Percentiles rank a stretch among this genome's conserved stretches.
Evolutionary conservation across 768 basidiomycete species (phyloP).

Genomic region (Pleurotus djamor): DNA sequence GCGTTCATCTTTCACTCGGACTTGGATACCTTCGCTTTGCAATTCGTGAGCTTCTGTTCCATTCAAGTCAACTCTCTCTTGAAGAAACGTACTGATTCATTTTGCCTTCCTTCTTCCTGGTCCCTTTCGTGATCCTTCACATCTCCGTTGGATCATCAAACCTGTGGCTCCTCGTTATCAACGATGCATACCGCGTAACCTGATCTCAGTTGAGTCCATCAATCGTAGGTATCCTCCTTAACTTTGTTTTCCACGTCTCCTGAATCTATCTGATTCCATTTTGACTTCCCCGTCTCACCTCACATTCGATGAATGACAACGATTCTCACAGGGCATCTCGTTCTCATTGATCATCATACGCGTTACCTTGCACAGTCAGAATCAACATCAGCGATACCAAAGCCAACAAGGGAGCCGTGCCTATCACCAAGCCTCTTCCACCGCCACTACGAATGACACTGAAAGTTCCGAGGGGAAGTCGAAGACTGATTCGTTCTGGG

Average conservation of each 20-base stretch:
- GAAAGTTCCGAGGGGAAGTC: too few species aligned
- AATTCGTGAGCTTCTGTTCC: neutral
- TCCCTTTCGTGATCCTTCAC: too few species aligned
- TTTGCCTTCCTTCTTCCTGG: too few species aligned
- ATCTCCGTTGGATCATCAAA: too few species aligned
- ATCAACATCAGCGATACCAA: too few species aligned
- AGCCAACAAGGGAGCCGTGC: too few species aligned
- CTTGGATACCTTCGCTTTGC: neutral
- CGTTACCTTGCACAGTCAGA: neutral
- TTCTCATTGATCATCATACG: neutral
- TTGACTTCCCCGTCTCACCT: too few species aligned
- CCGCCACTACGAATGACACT: too few species aligned
- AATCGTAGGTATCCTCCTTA: neutral
- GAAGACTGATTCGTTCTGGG: too few species aligned
- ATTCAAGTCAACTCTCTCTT: neutral
- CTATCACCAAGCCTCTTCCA: too few species aligned
- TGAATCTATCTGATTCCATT: neutral
- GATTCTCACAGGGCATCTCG: neutral
- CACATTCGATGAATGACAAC: neutral
- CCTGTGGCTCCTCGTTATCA: neutral
- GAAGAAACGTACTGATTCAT: neutral
- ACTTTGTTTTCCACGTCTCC: neutral
- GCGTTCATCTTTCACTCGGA: neutral
- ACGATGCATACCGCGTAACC: neutral
- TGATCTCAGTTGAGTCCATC: neutral